Conservation (phyloP, 106 monocot species). For the Dactylorhiza incarnata region DNA sequence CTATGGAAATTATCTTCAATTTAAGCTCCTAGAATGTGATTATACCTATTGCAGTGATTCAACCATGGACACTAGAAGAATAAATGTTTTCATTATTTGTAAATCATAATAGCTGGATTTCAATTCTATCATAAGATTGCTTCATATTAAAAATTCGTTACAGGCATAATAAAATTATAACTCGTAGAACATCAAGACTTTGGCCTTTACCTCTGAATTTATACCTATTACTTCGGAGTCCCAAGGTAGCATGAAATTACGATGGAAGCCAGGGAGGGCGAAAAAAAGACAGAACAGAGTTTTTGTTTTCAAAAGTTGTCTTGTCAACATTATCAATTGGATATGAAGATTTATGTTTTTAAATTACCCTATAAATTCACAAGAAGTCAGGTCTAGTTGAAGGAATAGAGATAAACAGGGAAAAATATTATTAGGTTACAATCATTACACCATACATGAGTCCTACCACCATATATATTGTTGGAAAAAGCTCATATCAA, state of each 20-base stretch:
- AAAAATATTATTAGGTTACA: no score
- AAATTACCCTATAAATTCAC: background rate
- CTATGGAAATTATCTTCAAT: slow-evolving; percentile 1
- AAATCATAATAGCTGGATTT: background rate
- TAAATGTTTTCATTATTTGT: background rate
- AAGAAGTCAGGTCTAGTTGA: background rate
- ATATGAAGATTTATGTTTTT: slow-evolving; percentile 3
- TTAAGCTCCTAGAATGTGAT: background rate
- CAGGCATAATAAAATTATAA: background rate
- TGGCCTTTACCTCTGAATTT: background rate
- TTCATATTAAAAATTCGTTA: background rate
- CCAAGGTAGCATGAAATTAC: background rate
- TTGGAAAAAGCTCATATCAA: no score
- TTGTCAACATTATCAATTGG: background rate
- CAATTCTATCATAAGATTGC: background rate
- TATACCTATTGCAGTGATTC: background rate
- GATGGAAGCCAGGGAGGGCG: background rate
- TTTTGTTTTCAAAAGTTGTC: background rate
- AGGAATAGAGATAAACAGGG: background rate
- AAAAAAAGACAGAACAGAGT: no score
- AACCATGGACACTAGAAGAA: background rate
- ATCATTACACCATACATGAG: no score
- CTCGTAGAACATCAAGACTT: background rate
- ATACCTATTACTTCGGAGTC: background rate
- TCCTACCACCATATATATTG: no score